phyloP scores from a whole-genome alignment of 148 eudicot species.

The Pouteria glomerata region DNA sequence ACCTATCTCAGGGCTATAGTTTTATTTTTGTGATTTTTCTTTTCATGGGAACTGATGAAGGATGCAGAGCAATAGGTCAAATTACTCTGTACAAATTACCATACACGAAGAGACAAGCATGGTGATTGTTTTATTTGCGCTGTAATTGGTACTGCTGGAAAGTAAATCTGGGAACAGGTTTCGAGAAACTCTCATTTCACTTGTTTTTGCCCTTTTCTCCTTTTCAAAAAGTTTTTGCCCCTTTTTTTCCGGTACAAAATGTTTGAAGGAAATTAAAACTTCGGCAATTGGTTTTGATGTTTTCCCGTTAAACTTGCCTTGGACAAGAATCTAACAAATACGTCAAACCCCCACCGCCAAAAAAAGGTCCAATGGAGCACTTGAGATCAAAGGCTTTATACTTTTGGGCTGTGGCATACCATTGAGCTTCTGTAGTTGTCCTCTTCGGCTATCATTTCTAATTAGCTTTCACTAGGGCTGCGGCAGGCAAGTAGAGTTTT shows the following conservation, averaged over 20 bases:
- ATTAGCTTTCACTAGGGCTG: too few relatives aligned
- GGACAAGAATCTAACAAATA: not conserved
- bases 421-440: too few relatives aligned
- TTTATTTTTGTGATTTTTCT: not conserved
- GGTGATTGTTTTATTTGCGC: not conserved
- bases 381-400: not conserved
- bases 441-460: too few relatives aligned
- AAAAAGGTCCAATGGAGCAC: not conserved
- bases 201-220: not conserved
- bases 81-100: not conserved
- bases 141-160: not conserved
- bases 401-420: not conserved
- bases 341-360: not conserved
- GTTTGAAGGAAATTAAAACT: not conserved
- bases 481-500: too few relatives aligned
- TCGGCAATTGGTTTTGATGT: not conserved
- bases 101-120: too few relatives aligned
- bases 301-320: not conserved
- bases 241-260: not conserved
- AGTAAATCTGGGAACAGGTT: constrained; percentile 1
- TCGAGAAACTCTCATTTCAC: not conserved
- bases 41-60: not conserved
- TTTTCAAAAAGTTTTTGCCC: not conserved
- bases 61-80: not conserved
- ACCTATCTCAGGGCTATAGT: not conserved